phyloP scores from a whole-genome alignment of 148 eudicot genomes.

The Cornus controversa region DNA sequence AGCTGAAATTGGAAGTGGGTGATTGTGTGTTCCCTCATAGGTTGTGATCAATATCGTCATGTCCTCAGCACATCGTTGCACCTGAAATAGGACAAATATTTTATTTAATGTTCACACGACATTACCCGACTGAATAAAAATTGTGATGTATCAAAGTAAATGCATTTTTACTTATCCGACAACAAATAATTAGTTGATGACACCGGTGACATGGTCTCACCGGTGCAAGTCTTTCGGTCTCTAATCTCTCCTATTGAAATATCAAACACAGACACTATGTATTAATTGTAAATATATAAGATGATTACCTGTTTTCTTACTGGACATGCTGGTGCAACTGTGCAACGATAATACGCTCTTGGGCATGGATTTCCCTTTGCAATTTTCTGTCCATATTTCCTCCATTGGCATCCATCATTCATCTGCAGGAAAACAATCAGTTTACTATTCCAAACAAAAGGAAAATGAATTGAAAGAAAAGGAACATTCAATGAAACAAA shows the following conservation, averaged over 20 bases:
- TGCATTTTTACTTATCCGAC: too few species aligned
- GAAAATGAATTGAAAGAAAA: too few species aligned
- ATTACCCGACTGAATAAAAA: too few species aligned
- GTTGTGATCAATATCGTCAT: slow-evolving; percentile 76
- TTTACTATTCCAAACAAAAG: too few species aligned
- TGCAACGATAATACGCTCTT: slow-evolving; percentile 85
- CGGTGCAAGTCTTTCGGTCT: too few species aligned
- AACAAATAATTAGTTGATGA: too few species aligned
- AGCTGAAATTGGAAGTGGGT: slow-evolving; percentile 61
- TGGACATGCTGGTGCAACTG: slow-evolving; percentile 69
- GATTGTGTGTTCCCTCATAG: slow-evolving; percentile 84
- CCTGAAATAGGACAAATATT: slow-evolving; percentile 30
- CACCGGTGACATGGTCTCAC: too few species aligned
- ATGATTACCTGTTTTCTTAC: slow-evolving; percentile 71
- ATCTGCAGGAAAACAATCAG: slow-evolving; percentile 35
- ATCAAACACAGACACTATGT: too few species aligned
- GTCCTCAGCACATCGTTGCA: slow-evolving; percentile 70
- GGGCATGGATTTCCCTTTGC: slow-evolving; percentile 90
- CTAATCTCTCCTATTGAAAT: too few species aligned
- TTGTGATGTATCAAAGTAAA: too few species aligned
- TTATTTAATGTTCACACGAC: too few species aligned
- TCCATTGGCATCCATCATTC: slow-evolving; percentile 92
- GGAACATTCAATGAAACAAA: too few species aligned
- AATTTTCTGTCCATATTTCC: slow-evolving; percentile 84
- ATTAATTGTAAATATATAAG: neutral